phyloP scores from a whole-genome alignment of 1,139 yeast genomes.

The Saccharomyces hybrid region DNA sequence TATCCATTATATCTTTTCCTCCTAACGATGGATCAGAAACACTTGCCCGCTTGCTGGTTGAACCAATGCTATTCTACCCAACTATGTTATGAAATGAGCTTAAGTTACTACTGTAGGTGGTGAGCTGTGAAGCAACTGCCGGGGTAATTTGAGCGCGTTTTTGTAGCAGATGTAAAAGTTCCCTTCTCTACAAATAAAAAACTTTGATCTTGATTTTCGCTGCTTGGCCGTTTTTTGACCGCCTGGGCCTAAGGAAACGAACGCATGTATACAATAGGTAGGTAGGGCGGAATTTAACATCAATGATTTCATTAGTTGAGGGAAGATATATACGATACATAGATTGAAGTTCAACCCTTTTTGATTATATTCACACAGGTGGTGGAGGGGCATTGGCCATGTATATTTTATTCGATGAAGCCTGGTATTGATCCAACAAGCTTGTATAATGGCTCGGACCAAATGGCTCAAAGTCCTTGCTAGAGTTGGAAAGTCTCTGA shows the following conservation, averaged over 20 bases:
- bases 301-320: not conserved
- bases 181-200: not conserved
- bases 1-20: not conserved
- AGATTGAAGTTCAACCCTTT: not conserved
- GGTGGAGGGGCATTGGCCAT: constrained; percentile 32
- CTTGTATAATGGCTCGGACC: constrained; percentile 20
- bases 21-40: not conserved
- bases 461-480: constrained; percentile 21
- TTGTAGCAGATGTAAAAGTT: not conserved
- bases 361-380: constrained; percentile 14
- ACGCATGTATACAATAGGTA: not conserved
- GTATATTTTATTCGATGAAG: constrained; percentile 27
- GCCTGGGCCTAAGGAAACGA: not conserved
- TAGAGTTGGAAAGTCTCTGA: constrained; percentile 19
- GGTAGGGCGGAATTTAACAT: not conserved
- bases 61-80: not conserved
- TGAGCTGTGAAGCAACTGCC: not conserved
- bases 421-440: constrained; percentile 20
- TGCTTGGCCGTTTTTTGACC: not conserved
- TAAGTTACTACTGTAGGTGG: not conserved
- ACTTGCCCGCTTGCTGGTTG: not conserved
- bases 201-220: not conserved
- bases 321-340: not conserved
- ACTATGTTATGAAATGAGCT: not conserved
- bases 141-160: not conserved